These are phyloP conservation scores for Rutstroemia sp. DNA, from an alignment of 2,329 filamentous ascomycete genomes.

Conservation along the genomic window DNA sequence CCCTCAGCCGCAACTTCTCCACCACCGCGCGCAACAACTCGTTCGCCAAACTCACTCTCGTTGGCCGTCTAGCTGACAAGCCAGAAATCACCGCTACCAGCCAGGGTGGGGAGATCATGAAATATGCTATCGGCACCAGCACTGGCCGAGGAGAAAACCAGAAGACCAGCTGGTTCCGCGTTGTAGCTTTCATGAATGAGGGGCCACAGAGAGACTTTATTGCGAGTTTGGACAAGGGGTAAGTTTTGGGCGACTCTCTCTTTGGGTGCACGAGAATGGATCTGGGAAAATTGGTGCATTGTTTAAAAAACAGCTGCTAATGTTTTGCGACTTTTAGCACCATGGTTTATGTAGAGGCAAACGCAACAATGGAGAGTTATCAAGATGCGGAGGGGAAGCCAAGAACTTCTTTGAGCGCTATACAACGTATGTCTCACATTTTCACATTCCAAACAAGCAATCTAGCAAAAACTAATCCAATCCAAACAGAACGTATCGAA, in stretches of 20 bases:
- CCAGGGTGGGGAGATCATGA: conserved; percentile 66
- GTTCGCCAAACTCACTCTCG: conserved; percentile 74
- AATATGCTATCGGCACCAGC: conserved; percentile 68
- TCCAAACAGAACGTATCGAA: conserved; percentile 10
- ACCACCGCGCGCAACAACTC: conserved; percentile 45
- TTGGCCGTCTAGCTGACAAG: conserved; percentile 74
- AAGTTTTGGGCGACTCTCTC: conserved; percentile 36
- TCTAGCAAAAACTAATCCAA: neutral
- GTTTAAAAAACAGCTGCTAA: too few relatives aligned
- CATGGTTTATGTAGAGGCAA: conserved; percentile 76
- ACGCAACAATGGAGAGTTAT: conserved; percentile 61
- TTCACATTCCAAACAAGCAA: neutral
- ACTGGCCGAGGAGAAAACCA: conserved; percentile 60
- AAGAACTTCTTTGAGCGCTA: conserved; percentile 56
- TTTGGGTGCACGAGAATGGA: neutral
- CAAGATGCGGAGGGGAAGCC: conserved; percentile 65
- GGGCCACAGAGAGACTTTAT: conserved; percentile 66
- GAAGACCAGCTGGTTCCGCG: conserved; percentile 77
- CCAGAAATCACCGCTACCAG: conserved; percentile 69
- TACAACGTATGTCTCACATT: conserved; percentile 56
- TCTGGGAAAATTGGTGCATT: neutral
- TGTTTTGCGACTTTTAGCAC: conserved; percentile 43
- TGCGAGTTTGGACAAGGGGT: conserved; percentile 77
- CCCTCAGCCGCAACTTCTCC: conserved; percentile 64
- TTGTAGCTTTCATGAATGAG: conserved; percentile 64